Base-by-base conservation (phyloP, 768 basidiomycete species). In the Lentinus tigrinus region DNA sequence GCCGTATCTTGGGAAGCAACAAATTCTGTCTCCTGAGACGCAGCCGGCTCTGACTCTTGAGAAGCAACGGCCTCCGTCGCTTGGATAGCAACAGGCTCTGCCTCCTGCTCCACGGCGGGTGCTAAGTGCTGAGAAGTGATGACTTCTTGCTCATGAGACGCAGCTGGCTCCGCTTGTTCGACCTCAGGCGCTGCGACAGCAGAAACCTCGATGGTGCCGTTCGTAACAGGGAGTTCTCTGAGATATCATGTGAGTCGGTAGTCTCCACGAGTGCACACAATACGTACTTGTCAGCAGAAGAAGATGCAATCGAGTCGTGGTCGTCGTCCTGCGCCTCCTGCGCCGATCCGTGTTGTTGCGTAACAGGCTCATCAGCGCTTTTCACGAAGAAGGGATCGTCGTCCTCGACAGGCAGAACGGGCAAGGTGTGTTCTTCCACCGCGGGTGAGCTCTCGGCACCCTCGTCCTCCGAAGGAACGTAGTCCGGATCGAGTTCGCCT, bases 401-500 rank as follows among this genome's bases (percentile, higher is more conserved):
- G 17, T 38, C 38, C 14, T n/a, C 52, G 17, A 47, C 16, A 1
- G 28, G 14, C 10, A 37, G 9, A 11, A n/a, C 46, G 2, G 46
- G n/a, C 13, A 28, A 26, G 19, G 19, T 7, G 6, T 37, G 37
- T 17, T 44, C 55, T 6, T 40, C 38, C 19, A 16, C n/a, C 17
- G 31, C 26, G 3, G 31, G 28, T 8, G 53, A 43, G 5, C 36
- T 50, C 5, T 50, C 55, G n/a, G 17, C 23, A 28, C 5, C 34
- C 16, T 51, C 54, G 1, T 34, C 49, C 16, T 44, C 50, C 24
- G 53, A 28, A 13, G 50, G 44, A 0, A 46, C 37, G 37, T 65
- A 61, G 17, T 67, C 63, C 8, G 61, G 53, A 27, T 67, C 64
- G 9, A 56, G 43, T n/a, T 67, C 64, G 10, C 62, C 62, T 24